Conservation (phyloP, 2,329 filamentous ascomycete species). For the Neopestalotiopsis sp. region DNA sequence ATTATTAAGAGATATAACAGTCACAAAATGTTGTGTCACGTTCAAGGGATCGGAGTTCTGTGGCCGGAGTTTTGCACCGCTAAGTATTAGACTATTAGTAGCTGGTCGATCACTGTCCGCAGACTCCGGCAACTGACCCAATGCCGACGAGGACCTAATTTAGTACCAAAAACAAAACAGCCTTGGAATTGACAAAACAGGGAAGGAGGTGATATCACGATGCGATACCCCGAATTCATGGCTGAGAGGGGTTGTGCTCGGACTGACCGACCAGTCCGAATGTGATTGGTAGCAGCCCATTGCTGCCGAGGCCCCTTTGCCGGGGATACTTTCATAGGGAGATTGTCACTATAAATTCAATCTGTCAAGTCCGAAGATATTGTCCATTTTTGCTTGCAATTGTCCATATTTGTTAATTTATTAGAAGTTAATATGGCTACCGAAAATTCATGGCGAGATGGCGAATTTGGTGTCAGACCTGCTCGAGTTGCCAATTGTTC, state of each 20-base stretch:
- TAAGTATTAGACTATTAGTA: neutral
- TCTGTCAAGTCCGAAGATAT: neutral
- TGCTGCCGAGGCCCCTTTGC: neutral
- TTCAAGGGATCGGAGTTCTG: neutral
- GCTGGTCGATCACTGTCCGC: neutral
- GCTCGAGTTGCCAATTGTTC: constrained; percentile 10
- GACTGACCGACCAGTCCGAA: neutral
- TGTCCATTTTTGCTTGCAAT: neutral
- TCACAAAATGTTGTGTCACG: too few species aligned
- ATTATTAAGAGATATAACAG: too few species aligned
- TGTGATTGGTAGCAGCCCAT: too few species aligned
- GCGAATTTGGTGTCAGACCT: constrained; percentile 12
- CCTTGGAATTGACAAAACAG: neutral
- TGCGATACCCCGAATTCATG: neutral
- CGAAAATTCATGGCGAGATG: neutral
- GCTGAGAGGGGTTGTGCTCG: neutral
- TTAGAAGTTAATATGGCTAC: neutral
- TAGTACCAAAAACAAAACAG: neutral
- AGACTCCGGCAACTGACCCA: neutral
- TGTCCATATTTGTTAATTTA: neutral
- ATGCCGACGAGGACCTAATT: neutral
- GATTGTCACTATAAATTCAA: neutral
- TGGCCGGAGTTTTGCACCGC: neutral
- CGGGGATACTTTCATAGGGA: neutral
- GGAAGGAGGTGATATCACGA: neutral